Conservation (phyloP, 2,329 filamentous ascomycete species). For the Colletotrichum sp. region DNA sequence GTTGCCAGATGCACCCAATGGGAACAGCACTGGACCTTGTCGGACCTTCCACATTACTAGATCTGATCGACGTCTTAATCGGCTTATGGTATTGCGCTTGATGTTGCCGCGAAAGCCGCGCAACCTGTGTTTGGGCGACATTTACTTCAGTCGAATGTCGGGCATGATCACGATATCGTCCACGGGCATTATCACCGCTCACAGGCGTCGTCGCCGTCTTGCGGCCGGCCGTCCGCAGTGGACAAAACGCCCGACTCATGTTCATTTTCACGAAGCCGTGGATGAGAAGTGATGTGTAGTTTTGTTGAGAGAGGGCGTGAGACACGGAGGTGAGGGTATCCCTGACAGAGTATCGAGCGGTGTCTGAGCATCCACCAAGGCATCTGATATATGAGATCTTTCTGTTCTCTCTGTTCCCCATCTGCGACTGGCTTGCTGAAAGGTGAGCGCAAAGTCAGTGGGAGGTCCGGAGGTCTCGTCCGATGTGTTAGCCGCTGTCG, state of each 20-base stretch:
- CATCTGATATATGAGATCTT: slow-evolving; percentile 12
- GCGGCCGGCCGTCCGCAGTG: background rate
- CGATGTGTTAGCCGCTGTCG: slow-evolving; percentile 9
- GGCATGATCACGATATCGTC: background rate
- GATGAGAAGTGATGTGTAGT: slow-evolving; percentile 9
- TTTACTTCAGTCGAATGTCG: background rate
- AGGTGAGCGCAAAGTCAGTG: background rate
- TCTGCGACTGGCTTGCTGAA: background rate
- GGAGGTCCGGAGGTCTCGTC: slow-evolving; percentile 7
- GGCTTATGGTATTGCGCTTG: background rate
- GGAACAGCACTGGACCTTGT: background rate
- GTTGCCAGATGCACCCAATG: background rate
- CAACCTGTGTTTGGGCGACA: background rate
- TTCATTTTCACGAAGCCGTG: background rate
- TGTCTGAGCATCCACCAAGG: slow-evolving; percentile 9
- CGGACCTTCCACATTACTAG: background rate
- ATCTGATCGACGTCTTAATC: background rate
- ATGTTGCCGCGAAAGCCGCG: background rate
- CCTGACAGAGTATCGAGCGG: background rate
- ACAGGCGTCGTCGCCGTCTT: background rate
- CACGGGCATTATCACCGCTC: background rate
- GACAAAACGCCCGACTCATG: background rate
- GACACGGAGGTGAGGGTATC: slow-evolving; percentile 6
- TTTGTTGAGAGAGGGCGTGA: slow-evolving; percentile 6
- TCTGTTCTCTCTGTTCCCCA: background rate